Evolutionary conservation across 2,329 filamentous ascomycete genomes (phyloP).

Genomic region (Arthrobotrys conoides): DNA sequence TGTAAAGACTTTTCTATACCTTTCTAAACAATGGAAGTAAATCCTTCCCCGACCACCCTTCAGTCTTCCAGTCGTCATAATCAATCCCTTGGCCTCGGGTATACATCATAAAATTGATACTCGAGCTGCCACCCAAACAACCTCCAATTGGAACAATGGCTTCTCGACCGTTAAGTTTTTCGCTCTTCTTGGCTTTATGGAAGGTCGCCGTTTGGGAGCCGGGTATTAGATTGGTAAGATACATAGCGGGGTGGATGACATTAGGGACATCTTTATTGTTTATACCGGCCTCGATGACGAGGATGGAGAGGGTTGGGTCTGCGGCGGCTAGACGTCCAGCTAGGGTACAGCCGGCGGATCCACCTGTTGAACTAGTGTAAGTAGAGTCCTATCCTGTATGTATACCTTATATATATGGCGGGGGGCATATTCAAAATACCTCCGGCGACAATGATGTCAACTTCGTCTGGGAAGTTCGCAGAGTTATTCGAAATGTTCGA

Average conservation of each 20-base stretch:
- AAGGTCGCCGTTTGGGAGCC: constrained; percentile 71
- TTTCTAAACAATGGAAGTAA: constrained; percentile 73
- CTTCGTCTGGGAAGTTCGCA: constrained; percentile 30
- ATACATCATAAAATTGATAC: constrained; percentile 74
- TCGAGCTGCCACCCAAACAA: constrained; percentile 75
- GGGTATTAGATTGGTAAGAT: constrained; percentile 69
- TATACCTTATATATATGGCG: neutral
- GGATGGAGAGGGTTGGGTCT: constrained; percentile 70
- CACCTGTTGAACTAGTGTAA: constrained; percentile 65
- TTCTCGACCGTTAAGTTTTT: constrained; percentile 69
- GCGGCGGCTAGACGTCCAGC: constrained; percentile 71
- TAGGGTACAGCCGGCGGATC: constrained; percentile 70
- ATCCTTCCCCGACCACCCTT: constrained; percentile 71
- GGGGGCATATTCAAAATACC: constrained; percentile 23
- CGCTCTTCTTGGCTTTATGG: constrained; percentile 70
- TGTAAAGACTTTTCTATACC: constrained; percentile 62
- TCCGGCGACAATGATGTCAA: constrained; percentile 59
- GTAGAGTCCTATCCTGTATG: neutral
- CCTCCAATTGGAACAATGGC: constrained; percentile 68
- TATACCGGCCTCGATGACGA: constrained; percentile 72
- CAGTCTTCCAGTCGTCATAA: constrained; percentile 72
- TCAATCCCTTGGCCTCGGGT: constrained; percentile 68
- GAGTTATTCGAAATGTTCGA: constrained; percentile 49
- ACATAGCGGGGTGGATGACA: constrained; percentile 72
- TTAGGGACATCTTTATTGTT: constrained; percentile 71